These are phyloP conservation scores for Aquilaria yunnanensis DNA, from an alignment of 345 rosid genomes.

Conservation along the genomic window DNA sequence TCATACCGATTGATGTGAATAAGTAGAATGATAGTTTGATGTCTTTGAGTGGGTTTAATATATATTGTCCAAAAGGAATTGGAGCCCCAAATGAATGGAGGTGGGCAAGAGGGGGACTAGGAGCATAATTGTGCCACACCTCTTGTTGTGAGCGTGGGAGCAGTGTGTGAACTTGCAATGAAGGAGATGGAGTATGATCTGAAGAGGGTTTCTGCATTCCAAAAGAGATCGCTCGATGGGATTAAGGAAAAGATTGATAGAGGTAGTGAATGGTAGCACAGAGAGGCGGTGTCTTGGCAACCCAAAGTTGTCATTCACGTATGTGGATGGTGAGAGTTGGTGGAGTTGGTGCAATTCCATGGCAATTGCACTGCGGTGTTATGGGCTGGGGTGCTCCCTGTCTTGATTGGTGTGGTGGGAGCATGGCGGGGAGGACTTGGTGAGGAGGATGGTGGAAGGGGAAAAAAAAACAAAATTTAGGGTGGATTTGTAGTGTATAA, in stretches of 20 bases:
- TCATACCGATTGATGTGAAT: conserved; percentile 79
- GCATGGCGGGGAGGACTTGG: too few relatives aligned
- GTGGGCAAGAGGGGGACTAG: conserved; percentile 98
- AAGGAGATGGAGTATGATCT: conserved; percentile 94
- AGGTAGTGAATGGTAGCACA: conserved; percentile 74
- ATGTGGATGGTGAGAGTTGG: conserved; percentile 96
- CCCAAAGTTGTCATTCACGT: conserved; percentile 83
- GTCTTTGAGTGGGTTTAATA: conserved; percentile 90
- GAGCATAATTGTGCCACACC: conserved; percentile 92
- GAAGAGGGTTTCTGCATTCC: conserved; percentile 47
- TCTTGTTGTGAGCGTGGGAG: conserved; percentile 77
- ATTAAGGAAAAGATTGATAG: conserved; percentile 68
- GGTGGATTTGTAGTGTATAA: too few relatives aligned
- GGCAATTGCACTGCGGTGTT: too few relatives aligned
- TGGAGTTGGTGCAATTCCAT: conserved; percentile 45
- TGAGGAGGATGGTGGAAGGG: too few relatives aligned
- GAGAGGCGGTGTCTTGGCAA: conserved; percentile 80
- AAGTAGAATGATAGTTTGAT: conserved; percentile 89
- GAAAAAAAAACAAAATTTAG: too few relatives aligned
- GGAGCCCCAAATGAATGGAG: conserved; percentile 97
- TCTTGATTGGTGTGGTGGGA: too few relatives aligned
- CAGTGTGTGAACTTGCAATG: conserved; percentile 79
- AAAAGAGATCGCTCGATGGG: conserved; percentile 70
- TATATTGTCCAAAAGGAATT: conserved; percentile 88
- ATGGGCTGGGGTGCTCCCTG: too few relatives aligned